Evolutionary conservation across 202 grass and related monocot species (phyloP), one percentile per base, ranked within the genome.

Genomic region (Elaeis oleifera): DNA sequence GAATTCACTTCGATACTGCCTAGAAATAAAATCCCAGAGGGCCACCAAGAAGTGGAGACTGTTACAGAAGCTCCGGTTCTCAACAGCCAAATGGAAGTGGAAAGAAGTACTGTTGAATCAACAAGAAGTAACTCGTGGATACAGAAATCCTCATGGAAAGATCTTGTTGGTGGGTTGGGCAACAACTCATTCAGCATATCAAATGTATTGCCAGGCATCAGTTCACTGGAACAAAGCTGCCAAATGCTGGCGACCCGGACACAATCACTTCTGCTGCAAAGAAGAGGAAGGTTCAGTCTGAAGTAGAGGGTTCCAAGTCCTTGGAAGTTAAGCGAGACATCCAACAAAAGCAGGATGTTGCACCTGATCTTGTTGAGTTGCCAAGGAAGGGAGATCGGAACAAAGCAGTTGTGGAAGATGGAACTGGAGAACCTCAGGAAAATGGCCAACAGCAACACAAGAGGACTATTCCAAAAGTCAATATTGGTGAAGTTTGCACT

Each of bases 111-210:
- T 51, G 28, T 22, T 70, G 64, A 75, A 76, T 67, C 81, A 59
- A 65, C 68, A 71, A 86, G 62, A 51, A 64, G 61, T 3, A 76
- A 61, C 0, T 25, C 74, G 6, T 99, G 94, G 88, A 84, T 80
- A 70, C 94, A 99, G 66, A 99, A 99, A 75, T 92, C 82, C 56
- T 71, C 94, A 28, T 99, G 94, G 88, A 94, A 70, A 54, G 75
- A 87, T 56, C 80, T 99, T 65, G 82, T 94, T 18, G 88, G 85
- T 60, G 73, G 67, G 23, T 68, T 72, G 50, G 64, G 72, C 26
- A 67, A 22, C 50, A 64, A 53, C 71, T 74, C 86, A 81, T 94
- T 99, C 70, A 89, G 82, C 50, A 29, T 90, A 73, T 84, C 74
- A 18, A 73, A 78, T 56, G 56, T 85, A 28, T 21, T 84, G 53